Evolutionary conservation across 257 asterid species (phyloP).

Genomic region (Echium plantagineum): DNA sequence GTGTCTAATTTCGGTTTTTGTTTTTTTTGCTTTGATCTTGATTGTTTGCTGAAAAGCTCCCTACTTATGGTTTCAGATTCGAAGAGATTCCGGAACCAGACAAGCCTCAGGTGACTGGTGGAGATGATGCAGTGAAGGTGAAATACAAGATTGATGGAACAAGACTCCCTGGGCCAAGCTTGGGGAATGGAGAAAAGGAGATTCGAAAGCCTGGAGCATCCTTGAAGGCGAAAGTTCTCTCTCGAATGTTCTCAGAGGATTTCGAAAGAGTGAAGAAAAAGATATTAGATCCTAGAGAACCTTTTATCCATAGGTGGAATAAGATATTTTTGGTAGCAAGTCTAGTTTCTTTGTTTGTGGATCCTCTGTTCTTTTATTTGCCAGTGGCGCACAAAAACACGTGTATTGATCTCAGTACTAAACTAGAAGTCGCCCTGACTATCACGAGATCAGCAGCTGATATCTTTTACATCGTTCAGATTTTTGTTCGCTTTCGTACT

Average conservation of each 20-base stretch:
- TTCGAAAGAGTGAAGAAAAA: constrained; percentile 60
- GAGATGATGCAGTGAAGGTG: constrained; percentile 41
- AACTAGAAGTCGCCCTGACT: constrained; percentile 55
- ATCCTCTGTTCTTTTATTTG: constrained; percentile 84
- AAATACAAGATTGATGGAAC: constrained; percentile 48
- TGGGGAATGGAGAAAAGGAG: constrained; percentile 26
- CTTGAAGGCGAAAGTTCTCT: constrained; percentile 60
- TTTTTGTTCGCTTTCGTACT: constrained; percentile 56
- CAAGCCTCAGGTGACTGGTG: constrained; percentile 26
- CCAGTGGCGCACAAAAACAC: constrained; percentile 38
- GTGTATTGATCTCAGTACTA: constrained; percentile 64
- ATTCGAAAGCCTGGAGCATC: constrained; percentile 27
- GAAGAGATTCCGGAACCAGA: constrained; percentile 45
- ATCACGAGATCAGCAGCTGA: constrained; percentile 66
- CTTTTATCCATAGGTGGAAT: constrained; percentile 70
- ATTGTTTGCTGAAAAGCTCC: background rate
- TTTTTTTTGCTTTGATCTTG: background rate
- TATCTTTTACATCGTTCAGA: constrained; percentile 60
- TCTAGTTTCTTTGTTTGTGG: constrained; percentile 75
- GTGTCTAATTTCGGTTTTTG: constrained; percentile 7
- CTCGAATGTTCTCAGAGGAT: constrained; percentile 90
- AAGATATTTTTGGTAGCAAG: constrained; percentile 77
- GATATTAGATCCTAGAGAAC: constrained; percentile 90
- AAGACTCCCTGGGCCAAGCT: constrained; percentile 24
- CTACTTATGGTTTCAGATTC: constrained; percentile 35